Evolutionary conservation across 1,284 basidiomycete species (phyloP).

Genomic region (Austroboletus olivaceoglutinosus): DNA sequence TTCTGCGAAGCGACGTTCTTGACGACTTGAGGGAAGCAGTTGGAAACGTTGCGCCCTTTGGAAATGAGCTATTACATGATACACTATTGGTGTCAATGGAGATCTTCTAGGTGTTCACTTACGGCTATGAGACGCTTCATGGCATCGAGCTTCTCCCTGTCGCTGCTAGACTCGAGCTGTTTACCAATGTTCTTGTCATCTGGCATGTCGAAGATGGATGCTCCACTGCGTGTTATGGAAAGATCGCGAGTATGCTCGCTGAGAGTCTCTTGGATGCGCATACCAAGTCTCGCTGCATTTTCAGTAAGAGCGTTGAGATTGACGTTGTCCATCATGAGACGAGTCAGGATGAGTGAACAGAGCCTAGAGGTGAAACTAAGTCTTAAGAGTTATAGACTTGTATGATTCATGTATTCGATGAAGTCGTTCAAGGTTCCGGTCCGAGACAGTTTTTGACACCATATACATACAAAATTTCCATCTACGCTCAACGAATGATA

Average conservation of each 20-base stretch:
- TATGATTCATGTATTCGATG: slow-evolving; percentile 5
- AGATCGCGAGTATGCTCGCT: slow-evolving; percentile 77
- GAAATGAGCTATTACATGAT: slow-evolving; percentile 73
- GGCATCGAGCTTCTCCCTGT: slow-evolving; percentile 87
- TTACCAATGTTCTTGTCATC: slow-evolving; percentile 81
- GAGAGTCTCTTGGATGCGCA: slow-evolving; percentile 75
- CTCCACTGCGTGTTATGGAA: slow-evolving; percentile 51
- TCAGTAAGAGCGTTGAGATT: slow-evolving; percentile 71
- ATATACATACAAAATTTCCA: neutral
- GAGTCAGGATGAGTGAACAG: neutral
- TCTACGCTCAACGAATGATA: neutral
- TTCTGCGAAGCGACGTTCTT: slow-evolving; percentile 90
- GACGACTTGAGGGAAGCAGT: slow-evolving; percentile 92
- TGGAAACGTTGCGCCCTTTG: slow-evolving; percentile 87
- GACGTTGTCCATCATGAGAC: slow-evolving; percentile 36
- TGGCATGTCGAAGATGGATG: slow-evolving; percentile 59
- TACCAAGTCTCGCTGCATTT: slow-evolving; percentile 76
- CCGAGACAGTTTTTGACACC: too few relatives aligned
- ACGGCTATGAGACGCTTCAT: slow-evolving; percentile 93
- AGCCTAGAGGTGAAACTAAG: neutral
- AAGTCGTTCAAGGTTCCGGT: neutral
- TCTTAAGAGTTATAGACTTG: neutral
- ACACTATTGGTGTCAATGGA: slow-evolving; percentile 8
- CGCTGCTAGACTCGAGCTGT: slow-evolving; percentile 83
- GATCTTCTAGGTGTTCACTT: slow-evolving; percentile 30